Conservation (phyloP, 23 red algal species). For the Gracilaria domingensis region DNA sequence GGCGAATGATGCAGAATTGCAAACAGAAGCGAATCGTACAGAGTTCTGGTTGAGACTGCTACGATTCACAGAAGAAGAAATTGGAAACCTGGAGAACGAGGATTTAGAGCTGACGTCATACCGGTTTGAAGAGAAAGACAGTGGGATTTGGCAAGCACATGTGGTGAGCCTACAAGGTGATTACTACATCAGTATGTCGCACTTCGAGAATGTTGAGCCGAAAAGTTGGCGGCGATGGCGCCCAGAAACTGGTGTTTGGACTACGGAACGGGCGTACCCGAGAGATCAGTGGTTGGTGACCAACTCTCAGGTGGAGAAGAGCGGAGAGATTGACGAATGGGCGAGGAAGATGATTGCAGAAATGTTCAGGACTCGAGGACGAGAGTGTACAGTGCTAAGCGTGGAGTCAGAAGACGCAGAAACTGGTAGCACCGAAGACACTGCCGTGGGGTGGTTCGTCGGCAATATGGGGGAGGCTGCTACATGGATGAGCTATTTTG, state of each 20-base stretch:
- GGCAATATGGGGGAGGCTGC: no score
- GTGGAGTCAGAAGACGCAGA: neutral
- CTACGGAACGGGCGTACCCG: neutral
- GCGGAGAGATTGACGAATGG: constrained; percentile 2
- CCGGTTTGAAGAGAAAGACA: neutral
- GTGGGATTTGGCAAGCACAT: neutral
- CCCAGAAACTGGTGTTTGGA: neutral
- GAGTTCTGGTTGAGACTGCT: constrained; percentile 16
- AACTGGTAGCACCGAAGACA: no score
- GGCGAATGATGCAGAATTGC: neutral
- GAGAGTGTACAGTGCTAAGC: neutral
- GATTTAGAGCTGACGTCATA: neutral
- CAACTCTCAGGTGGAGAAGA: constrained; percentile 24
- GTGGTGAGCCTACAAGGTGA: neutral
- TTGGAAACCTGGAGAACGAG: constrained; percentile 7
- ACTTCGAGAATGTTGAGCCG: neutral
- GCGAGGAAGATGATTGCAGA: neutral
- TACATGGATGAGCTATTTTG: no score
- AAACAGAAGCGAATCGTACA: neutral
- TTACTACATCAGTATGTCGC: neutral
- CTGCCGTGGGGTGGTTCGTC: no score
- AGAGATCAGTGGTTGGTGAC: constrained; percentile 16
- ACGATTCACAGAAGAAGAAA: constrained; percentile 22
- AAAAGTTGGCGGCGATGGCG: no score
- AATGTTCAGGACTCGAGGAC: neutral